Conservation (phyloP, 345 rosid genomes). For the Geranium brycei region DNA sequence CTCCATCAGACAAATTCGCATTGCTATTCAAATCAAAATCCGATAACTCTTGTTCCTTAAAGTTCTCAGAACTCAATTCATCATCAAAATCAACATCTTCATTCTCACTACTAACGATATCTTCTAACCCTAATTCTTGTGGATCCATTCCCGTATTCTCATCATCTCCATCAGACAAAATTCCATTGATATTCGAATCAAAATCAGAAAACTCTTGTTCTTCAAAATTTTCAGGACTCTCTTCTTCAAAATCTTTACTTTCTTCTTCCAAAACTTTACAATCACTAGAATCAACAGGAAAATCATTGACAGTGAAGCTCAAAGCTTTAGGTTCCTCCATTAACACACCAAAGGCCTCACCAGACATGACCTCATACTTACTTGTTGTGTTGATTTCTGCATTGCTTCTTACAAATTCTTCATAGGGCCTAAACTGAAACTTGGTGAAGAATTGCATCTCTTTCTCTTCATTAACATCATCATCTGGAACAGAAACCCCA, state of each 20-base stretch:
- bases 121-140: not conserved
- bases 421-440: conserved; percentile 54
- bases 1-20: conserved; percentile 44
- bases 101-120: not conserved
- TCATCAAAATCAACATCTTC: too few relatives aligned
- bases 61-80: not conserved
- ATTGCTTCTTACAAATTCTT: conserved; percentile 25
- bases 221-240: not conserved
- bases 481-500: not conserved
- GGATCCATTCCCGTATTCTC: conserved; percentile 6
- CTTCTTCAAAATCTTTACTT: conserved; percentile 8
- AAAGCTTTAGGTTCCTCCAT: conserved; percentile 22
- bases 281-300: conserved; percentile 13
- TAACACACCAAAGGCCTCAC: not conserved
- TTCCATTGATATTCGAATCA: conserved; percentile 14
- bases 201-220: not conserved
- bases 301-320: conserved; percentile 29
- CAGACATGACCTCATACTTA: not conserved
- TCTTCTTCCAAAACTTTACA: conserved; percentile 3
- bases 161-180: conserved; percentile 45
- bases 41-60: too few relatives aligned
- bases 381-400: not conserved
- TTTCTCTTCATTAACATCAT: conserved; percentile 16
- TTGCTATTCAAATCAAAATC: conserved; percentile 1
- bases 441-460: conserved; percentile 39